These are phyloP conservation scores for Fagopyrum tataricum DNA, from an alignment of 148 eudicot genomes.

Conservation along the genomic window DNA sequence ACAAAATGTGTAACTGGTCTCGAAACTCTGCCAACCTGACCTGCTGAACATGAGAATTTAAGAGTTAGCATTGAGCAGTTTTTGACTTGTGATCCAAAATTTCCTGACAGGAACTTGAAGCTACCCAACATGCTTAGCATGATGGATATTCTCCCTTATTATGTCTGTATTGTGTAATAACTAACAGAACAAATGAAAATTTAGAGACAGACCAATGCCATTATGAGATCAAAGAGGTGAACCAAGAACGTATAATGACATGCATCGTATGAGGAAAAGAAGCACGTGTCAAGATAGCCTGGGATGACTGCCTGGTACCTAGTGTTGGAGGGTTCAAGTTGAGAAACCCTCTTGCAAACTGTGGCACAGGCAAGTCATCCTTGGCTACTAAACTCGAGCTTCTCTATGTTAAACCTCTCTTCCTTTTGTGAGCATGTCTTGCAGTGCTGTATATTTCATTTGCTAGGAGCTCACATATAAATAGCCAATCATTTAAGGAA, in stretches of 20 bases:
- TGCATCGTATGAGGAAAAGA: neutral
- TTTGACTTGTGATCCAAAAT: neutral
- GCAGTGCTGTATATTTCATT: neutral
- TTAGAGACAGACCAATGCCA: neutral
- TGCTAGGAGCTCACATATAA: neutral
- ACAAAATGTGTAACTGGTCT: neutral
- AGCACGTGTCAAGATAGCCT: constrained; percentile 6
- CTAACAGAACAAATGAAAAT: neutral
- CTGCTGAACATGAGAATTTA: neutral
- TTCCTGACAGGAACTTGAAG: neutral
- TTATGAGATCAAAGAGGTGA: neutral
- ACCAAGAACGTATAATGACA: neutral
- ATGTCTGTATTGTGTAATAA: neutral
- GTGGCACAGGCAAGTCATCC: constrained; percentile 12
- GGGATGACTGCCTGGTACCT: constrained; percentile 6
- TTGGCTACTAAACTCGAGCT: constrained; percentile 12
- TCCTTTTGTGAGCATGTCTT: neutral
- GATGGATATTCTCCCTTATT: neutral
- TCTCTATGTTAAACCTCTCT: constrained; percentile 9
- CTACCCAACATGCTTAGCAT: neutral
- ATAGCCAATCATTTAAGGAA: neutral
- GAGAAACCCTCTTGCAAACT: neutral
- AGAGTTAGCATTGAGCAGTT: neutral
- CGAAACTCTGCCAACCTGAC: neutral
- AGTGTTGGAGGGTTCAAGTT: neutral